Conservation (phyloP, 805 yeast genomes). For the Candida rishiriensis region DNA sequence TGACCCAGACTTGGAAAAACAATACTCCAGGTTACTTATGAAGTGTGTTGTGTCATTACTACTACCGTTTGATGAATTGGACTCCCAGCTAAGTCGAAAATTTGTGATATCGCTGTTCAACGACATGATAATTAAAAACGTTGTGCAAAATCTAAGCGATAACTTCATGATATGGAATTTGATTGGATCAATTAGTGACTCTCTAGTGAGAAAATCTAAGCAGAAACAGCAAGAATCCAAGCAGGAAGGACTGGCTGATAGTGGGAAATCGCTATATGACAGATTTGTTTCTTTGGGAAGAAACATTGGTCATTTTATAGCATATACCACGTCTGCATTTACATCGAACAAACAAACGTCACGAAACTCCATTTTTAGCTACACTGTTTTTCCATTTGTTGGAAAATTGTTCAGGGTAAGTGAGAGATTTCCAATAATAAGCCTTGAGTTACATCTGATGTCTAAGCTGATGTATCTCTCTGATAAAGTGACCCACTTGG, state of each 20-base stretch:
- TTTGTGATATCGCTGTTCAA: constrained; percentile 37
- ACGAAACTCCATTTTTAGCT: constrained; percentile 10
- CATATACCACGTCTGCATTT: constrained; percentile 28
- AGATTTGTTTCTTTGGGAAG: constrained; percentile 10
- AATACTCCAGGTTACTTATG: constrained; percentile 34
- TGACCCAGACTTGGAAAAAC: constrained; percentile 19
- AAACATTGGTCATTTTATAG: constrained; percentile 21
- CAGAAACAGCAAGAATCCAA: background rate
- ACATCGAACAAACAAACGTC: constrained; percentile 9
- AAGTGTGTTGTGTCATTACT: constrained; percentile 31
- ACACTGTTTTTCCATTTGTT: constrained; percentile 21
- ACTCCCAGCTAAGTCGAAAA: constrained; percentile 35
- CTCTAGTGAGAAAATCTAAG: constrained; percentile 1
- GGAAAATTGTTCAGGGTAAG: constrained; percentile 12
- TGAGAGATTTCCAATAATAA: constrained; percentile 14
- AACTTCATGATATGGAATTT: constrained; percentile 51
- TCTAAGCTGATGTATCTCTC: constrained; percentile 9
- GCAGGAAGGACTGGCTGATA: background rate
- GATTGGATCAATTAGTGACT: constrained; percentile 22
- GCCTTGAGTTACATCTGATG: constrained; percentile 7
- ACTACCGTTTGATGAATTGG: constrained; percentile 37
- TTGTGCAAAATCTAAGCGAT: constrained; percentile 41
- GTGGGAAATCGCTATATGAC: constrained; percentile 6
- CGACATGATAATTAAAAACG: constrained; percentile 38
- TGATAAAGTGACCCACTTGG: constrained; percentile 17